Percentiles rank a stretch among this genome's conserved stretches.
These are phyloP conservation scores for Paxillus rubicundulus DNA, from an alignment of 768 basidiomycete genomes.

Conservation along the genomic window DNA sequence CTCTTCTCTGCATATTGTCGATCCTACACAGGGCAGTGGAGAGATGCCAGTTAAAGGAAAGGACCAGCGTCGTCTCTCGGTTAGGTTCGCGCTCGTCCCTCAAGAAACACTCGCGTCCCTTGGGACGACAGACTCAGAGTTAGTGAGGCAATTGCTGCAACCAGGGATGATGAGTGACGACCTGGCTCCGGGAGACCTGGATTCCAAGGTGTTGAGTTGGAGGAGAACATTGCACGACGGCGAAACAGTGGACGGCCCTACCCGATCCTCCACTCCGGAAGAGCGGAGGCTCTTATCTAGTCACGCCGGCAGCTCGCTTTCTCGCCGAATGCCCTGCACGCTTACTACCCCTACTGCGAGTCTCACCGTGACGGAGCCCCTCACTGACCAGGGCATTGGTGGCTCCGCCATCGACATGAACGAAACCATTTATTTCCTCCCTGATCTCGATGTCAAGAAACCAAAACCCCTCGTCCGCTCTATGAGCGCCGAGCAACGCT, in stretches of 20 bases:
- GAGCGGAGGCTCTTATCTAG: constrained; percentile 16
- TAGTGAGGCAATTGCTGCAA: constrained; percentile 45
- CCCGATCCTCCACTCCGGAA: constrained; percentile 28
- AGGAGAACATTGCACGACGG: constrained; percentile 34
- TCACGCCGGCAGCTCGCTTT: constrained; percentile 10
- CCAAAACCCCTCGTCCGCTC: constrained; percentile 39
- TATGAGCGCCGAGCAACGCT: constrained; percentile 53
- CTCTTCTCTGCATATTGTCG: constrained; percentile 44
- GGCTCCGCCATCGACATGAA: constrained; percentile 22
- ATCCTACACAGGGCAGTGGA: constrained; percentile 17
- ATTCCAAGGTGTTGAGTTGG: constrained; percentile 27
- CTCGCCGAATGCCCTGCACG: constrained; percentile 56
- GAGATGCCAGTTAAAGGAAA: constrained; percentile 2
- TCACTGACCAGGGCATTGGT: constrained; percentile 35
- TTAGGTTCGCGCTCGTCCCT: constrained; percentile 29
- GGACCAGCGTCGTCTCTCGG: constrained; percentile 27
- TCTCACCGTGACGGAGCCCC: constrained; percentile 23
- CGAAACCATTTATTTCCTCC: constrained; percentile 25
- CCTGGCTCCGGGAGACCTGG: constrained; percentile 25
- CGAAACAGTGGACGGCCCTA: constrained; percentile 32
- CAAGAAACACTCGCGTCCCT: constrained; percentile 52
- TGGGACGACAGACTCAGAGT: constrained; percentile 43
- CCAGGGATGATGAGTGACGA: constrained; percentile 38
- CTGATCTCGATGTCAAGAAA: constrained; percentile 11
- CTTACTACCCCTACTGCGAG: constrained; percentile 48